phyloP scores from a whole-genome alignment of 2,329 filamentous ascomycete genomes.

The Aspergillus sp. region DNA sequence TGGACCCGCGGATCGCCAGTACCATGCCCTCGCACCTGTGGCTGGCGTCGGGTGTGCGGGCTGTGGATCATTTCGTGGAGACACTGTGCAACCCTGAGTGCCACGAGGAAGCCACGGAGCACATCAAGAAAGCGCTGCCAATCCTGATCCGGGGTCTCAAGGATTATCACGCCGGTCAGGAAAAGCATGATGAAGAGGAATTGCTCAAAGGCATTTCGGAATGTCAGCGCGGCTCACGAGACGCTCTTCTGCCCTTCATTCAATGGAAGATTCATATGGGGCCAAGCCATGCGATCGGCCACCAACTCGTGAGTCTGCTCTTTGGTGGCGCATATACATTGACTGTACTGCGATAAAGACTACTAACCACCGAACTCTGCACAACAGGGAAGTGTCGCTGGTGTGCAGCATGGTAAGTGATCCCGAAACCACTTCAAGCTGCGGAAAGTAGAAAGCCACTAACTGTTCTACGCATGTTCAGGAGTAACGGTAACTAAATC shows the following conservation, averaged over 20 bases:
- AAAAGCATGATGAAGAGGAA: not conserved
- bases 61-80: slow-evolving; percentile 5
- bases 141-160: not conserved
- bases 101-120: not conserved
- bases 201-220: slow-evolving; percentile 4
- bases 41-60: slow-evolving; percentile 6
- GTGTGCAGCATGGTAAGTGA: slow-evolving; percentile 8
- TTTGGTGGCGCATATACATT: too few relatives aligned
- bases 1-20: slow-evolving; percentile 2
- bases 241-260: not conserved
- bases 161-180: not conserved
- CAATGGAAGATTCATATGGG: slow-evolving; percentile 8
- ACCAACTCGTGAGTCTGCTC: slow-evolving; percentile 2
- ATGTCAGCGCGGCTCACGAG: slow-evolving; percentile 4
- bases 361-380: not conserved
- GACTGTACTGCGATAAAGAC: not conserved
- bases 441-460: not conserved
- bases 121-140: slow-evolving; percentile 1
- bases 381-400: slow-evolving; percentile 1
- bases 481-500: slow-evolving; percentile 2
- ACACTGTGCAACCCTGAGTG: not conserved
- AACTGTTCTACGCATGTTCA: not conserved
- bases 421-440: too few relatives aligned
- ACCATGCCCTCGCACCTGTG: slow-evolving; percentile 5
- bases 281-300: slow-evolving; percentile 3